Evolutionary conservation across 768 basidiomycete species (phyloP), one percentile per base, ranked within the genome.

Genomic region (Hortiboletus flavorubellus): DNA sequence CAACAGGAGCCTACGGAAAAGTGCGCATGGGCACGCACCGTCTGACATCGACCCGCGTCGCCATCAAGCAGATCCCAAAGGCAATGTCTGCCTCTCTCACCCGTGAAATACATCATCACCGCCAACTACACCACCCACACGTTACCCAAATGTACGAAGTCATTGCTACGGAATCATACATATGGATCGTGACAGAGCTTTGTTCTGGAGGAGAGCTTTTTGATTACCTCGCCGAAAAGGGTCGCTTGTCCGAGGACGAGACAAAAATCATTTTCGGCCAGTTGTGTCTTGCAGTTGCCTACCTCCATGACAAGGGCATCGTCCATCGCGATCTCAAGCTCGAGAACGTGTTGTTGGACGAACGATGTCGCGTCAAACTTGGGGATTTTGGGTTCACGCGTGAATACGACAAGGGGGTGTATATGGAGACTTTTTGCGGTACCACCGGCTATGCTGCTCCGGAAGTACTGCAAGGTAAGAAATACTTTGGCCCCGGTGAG

Each of bases 11-110:
- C 43, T 98, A 95, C 70, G 96, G 96, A 37, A 95, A 93, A 68
- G 96, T 98, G 31, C 86, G 94, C 49, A 78, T 99, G 68, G 97
- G 94, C 50, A 93, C 89, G 1, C 94, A 99, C 70, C 89, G 95
- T 55, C 78, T 98, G 45, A 94, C 95, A 3, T 89, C 89, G 8
- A 87, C 87, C 43, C 84, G 93, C 49, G 95, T 96, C 62, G 96
- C 96, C 52, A 88, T 99, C 76, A 99, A 99, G 75, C 95, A 98
- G 73, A 96, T 98, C 59, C 93, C 96, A 37, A 98, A 98, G 72
- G 83, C 86, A 54, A 84, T 93, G 79, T 92, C 95, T 33, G 82
- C 94, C 7, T 82, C 89, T 16, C 80, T 99, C 39, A 99, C 97
- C 29, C 85, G 96, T 60, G 96, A 99, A 75, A 97, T 99, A 52